Evolutionary conservation across 768 basidiomycete genomes (phyloP).

Genomic region (Hypsizygus marmoreus): DNA sequence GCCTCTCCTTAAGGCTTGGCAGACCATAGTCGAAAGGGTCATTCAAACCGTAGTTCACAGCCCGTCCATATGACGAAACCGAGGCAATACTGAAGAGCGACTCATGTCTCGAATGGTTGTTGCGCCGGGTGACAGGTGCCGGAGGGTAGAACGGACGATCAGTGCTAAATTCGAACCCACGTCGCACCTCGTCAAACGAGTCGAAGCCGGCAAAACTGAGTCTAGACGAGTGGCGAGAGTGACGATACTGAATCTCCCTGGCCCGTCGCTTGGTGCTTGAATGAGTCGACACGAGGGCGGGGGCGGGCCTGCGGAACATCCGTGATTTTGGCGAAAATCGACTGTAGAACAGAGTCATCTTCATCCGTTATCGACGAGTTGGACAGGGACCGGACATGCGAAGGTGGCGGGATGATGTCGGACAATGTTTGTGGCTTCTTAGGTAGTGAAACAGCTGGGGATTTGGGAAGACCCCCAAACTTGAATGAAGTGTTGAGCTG

Average conservation of each 20-base stretch:
- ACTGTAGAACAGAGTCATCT: slow-evolving; percentile 55
- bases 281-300: slow-evolving; percentile 42
- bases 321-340: slow-evolving; percentile 52
- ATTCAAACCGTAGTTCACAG: slow-evolving; percentile 57
- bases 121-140: slow-evolving; percentile 36
- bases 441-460: slow-evolving; percentile 20
- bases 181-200: slow-evolving; percentile 76
- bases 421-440: slow-evolving; percentile 58
- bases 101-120: slow-evolving; percentile 49
- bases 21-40: slow-evolving; percentile 80
- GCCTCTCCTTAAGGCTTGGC: slow-evolving; percentile 53
- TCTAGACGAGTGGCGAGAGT: slow-evolving; percentile 49
- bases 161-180: slow-evolving; percentile 73
- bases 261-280: slow-evolving; percentile 37
- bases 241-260: slow-evolving; percentile 29
- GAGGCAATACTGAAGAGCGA: slow-evolving; percentile 77
- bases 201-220: slow-evolving; percentile 73
- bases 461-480: slow-evolving; percentile 59
- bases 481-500: slow-evolving; percentile 72
- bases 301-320: slow-evolving; percentile 37
- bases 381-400: slow-evolving; percentile 52
- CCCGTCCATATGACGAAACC: slow-evolving; percentile 75
- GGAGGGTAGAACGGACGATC: slow-evolving; percentile 68
- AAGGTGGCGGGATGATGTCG: slow-evolving; percentile 73
- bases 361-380: slow-evolving; percentile 45